A percentile compares a stretch with the other conserved stretches of the same genome.
Conservation (phyloP, 495 filamentous ascomycete genomes). For the Pyrenula massariospora region DNA sequence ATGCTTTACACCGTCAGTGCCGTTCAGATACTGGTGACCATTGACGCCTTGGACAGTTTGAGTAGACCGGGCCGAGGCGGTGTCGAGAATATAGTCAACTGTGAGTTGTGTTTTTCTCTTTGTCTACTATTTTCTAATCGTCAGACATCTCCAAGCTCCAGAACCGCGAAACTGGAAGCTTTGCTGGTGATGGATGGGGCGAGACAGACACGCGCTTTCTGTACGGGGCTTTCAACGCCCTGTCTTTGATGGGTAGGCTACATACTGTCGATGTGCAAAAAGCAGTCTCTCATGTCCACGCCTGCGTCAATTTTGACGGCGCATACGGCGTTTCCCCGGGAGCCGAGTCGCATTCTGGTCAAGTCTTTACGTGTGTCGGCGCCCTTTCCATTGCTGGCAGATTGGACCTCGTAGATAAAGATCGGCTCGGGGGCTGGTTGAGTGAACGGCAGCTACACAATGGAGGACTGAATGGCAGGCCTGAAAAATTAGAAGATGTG, state of each 20-base stretch:
- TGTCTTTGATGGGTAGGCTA: conserved; percentile 67
- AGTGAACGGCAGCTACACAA: conserved; percentile 81
- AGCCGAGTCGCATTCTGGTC: conserved; percentile 84
- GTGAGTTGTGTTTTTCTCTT: conserved; percentile 46
- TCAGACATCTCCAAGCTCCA: conserved; percentile 75
- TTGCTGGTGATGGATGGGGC: conserved; percentile 91
- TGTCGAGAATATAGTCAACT: conserved; percentile 59
- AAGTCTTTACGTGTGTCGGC: conserved; percentile 91
- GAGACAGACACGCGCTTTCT: conserved; percentile 92
- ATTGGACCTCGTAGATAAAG: conserved; percentile 71
- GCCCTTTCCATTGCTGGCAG: conserved; percentile 72
- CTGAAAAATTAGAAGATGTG: conserved; percentile 92
- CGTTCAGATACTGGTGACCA: conserved; percentile 74
- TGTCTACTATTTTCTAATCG: background rate
- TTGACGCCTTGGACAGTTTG: conserved; percentile 77
- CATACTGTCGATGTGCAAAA: conserved; percentile 62
- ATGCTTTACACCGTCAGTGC: conserved; percentile 90
- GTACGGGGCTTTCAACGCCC: conserved; percentile 73
- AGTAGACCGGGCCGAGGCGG: conserved; percentile 54
- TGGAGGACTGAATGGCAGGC: conserved; percentile 86
- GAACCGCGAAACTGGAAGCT: conserved; percentile 67
- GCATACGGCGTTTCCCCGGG: conserved; percentile 82
- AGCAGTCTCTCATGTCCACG: conserved; percentile 63
- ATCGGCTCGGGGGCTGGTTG: conserved; percentile 77
- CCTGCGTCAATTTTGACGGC: conserved; percentile 85